Base-by-base conservation (phyloP, 306 rosid genomes). In the Cercis canadensis region DNA sequence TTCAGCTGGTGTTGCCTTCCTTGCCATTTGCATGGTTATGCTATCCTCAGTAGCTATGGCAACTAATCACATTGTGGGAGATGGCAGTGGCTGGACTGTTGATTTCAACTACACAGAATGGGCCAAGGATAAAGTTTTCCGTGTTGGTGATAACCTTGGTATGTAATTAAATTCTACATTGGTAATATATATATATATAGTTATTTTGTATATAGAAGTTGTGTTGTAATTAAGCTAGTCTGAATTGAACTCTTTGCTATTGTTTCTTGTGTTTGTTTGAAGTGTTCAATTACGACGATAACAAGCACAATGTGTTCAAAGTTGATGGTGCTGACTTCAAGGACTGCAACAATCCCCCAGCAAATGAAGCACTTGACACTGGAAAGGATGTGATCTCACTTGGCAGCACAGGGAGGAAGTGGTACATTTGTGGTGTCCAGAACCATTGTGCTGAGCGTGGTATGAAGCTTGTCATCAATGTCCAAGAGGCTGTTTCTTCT, bases 121-220 rank as follows among this genome's bases (percentile, higher is more conserved):
- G 87, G 65, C 90, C n/a, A 34, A 78, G 12, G 84, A 31, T 41
- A 80, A 80, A 58, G 72, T 63, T 45, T 83, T 86, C 19, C 75
- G 0, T 2, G 84, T 86, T 47, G 87, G 90, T 14, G 90, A 83
- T 67, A 72, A 31, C 60, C 79, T 86, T 56, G 82, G 86, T 85
- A 74, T 0, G 60, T 47, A 4, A 11, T 2, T 46, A 4, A 4
- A 12, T 46, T 46, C 6, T 46, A 8, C n/a, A n/a, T n/a, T n/a
- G n/a, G n/a, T n/a, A n/a, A n/a, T n/a, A n/a, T n/a, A n/a, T n/a
- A n/a, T n/a, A n/a, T n/a, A n/a, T n/a, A n/a, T n/a, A n/a, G n/a
- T n/a, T n/a, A n/a, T n/a, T n/a, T n/a, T n/a, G n/a, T n/a, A n/a
- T n/a, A n/a, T n/a, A n/a, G n/a, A n/a, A n/a, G n/a, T n/a, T n/a